Percentiles rank a stretch among this genome's conserved stretches.
Evolutionary conservation across 2,329 filamentous ascomycete species (phyloP).

Genomic region (Fusarium tanahbumbuense): DNA sequence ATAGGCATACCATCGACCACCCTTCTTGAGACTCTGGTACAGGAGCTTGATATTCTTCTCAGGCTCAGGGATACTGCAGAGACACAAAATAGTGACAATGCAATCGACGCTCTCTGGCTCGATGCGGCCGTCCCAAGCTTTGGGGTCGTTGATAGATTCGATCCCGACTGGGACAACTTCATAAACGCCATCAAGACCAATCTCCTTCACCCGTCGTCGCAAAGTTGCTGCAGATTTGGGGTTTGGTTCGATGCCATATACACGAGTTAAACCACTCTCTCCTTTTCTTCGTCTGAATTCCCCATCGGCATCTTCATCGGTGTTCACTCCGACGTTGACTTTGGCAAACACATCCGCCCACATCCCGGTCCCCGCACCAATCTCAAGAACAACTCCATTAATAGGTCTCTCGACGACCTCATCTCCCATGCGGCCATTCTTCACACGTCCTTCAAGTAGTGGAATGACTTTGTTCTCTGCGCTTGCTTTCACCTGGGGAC

Average conservation of each 20-base stretch:
- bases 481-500: conserved; percentile 60
- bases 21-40: conserved; percentile 69
- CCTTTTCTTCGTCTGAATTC: conserved; percentile 36
- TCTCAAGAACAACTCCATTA: conserved; percentile 67
- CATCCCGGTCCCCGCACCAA: conserved; percentile 70
- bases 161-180: conserved; percentile 72
- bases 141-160: conserved; percentile 61
- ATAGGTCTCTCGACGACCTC: conserved; percentile 54
- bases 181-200: conserved; percentile 68
- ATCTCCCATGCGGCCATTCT: conserved; percentile 52
- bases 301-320: conserved; percentile 20
- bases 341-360: conserved; percentile 67
- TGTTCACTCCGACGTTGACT: conserved; percentile 34
- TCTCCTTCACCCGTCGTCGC: conserved; percentile 58
- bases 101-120: conserved; percentile 65
- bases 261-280: conserved; percentile 52
- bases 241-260: conserved; percentile 76
- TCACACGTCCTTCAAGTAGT: conserved; percentile 63
- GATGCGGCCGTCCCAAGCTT: conserved; percentile 60
- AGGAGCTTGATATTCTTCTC: conserved; percentile 65
- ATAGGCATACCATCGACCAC: conserved; percentile 71
- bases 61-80: conserved; percentile 73
- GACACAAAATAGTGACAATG: conserved; percentile 70
- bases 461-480: conserved; percentile 61
- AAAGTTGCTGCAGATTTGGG: conserved; percentile 62